phyloP scores from a whole-genome alignment of 306 rosid species.

The Dalbergia cultrata region DNA sequence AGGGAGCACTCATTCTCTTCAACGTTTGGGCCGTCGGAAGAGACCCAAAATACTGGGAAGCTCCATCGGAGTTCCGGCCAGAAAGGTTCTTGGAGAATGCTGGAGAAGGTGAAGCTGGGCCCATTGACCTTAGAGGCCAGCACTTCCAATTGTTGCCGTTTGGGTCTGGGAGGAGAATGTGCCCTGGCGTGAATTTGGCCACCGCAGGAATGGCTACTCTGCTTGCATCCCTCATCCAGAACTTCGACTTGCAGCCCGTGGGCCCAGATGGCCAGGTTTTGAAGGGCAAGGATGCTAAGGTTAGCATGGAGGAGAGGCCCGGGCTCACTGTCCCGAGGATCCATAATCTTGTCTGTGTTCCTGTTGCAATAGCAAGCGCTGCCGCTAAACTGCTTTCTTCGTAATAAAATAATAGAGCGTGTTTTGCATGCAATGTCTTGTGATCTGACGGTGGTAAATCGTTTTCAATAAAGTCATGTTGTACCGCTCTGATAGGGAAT shows the following conservation, averaged over 20 bases:
- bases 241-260: slow-evolving; percentile 53
- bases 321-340: slow-evolving; percentile 56
- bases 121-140: slow-evolving; percentile 47
- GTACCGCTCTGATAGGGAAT: no score
- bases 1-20: slow-evolving; percentile 46
- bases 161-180: slow-evolving; percentile 67
- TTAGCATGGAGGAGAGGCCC: slow-evolving; percentile 51
- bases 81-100: slow-evolving; percentile 45
- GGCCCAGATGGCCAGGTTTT: slow-evolving; percentile 17
- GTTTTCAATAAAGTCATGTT: no score
- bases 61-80: slow-evolving; percentile 52
- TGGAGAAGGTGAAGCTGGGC: not conserved
- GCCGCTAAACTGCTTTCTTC: slow-evolving; percentile 26
- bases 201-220: slow-evolving; percentile 54
- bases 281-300: slow-evolving; percentile 21
- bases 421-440: no score
- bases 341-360: slow-evolving; percentile 53
- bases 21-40: slow-evolving; percentile 64
- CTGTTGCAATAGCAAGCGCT: not conserved
- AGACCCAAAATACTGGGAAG: slow-evolving; percentile 59
- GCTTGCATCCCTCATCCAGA: slow-evolving; percentile 57
- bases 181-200: slow-evolving; percentile 57
- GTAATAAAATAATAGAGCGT: not conserved
- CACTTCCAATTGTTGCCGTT: slow-evolving; percentile 59
- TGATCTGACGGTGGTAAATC: no score